A percentile compares a stretch with the other conserved stretches of the same genome.
These are phyloP conservation scores for Trichoderma sp. DNA, from an alignment of 2,329 filamentous ascomycete species.

Conservation along the genomic window DNA sequence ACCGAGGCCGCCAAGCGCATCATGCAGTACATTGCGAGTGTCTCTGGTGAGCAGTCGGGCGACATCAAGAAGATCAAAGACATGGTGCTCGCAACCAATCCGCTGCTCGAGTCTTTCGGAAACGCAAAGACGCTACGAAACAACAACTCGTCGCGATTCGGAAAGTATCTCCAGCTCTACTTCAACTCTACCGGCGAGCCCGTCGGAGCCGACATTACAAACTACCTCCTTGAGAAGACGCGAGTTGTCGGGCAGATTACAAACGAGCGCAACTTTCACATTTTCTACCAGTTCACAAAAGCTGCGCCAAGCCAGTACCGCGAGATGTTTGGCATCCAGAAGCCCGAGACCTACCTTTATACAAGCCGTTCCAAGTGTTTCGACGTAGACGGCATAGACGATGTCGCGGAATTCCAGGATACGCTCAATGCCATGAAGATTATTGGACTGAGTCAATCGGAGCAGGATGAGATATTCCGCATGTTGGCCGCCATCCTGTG, in stretches of 20 bases:
- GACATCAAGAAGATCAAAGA: constrained; percentile 97
- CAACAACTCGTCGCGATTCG: constrained; percentile 98
- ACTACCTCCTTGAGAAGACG: constrained; percentile 93
- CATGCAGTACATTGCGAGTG: constrained; percentile 99
- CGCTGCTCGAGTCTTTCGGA: constrained; percentile 92
- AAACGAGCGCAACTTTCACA: constrained; percentile 98
- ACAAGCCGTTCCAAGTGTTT: constrained; percentile 93
- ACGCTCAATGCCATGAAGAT: constrained; percentile 92
- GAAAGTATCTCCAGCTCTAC: constrained; percentile 96
- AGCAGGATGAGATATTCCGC: constrained; percentile 95
- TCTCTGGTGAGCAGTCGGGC: constrained; percentile 79
- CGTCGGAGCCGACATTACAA: constrained; percentile 94
- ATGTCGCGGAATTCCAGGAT: constrained; percentile 82
- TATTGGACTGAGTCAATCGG: constrained; percentile 80
- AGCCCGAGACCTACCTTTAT: constrained; percentile 88
- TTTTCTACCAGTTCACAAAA: constrained; percentile 99
- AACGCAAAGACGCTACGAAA: constrained; percentile 97
- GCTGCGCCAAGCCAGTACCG: constrained; percentile 83
- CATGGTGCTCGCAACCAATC: constrained; percentile 98
- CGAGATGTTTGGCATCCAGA: constrained; percentile 84
- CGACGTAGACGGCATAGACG: constrained; percentile 91
- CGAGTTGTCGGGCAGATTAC: constrained; percentile 91
- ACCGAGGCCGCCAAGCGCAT: constrained; percentile 97
- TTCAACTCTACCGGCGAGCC: constrained; percentile 92
- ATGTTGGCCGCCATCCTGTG: constrained; percentile 90